These are phyloP conservation scores for Coix lacrymajobi DNA, from an alignment of 176 grass and related monocot genomes.

Conservation along the genomic window DNA sequence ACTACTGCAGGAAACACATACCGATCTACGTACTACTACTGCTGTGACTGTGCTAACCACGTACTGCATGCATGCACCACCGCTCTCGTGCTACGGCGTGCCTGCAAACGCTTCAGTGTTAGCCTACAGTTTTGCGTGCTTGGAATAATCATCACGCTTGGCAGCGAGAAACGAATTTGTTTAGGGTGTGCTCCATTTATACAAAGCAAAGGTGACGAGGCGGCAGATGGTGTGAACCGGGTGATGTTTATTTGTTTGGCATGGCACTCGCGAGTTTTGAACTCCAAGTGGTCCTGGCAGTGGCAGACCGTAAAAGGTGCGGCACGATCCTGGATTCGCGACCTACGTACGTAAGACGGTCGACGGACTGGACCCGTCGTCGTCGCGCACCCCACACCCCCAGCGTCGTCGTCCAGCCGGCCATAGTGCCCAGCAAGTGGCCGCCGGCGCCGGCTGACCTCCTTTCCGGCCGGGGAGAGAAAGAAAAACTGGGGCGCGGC, in stretches of 20 bases:
- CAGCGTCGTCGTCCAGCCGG: neutral
- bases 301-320: constrained; percentile 1
- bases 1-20: neutral
- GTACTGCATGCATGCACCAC: neutral
- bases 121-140: neutral
- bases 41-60: neutral
- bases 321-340: neutral
- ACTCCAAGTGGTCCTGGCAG: neutral
- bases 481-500: neutral
- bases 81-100: neutral
- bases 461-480: neutral
- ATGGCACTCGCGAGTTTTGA: neutral
- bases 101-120: neutral
- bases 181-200: no score
- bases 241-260: neutral
- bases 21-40: no score
- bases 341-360: neutral
- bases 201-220: neutral
- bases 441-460: neutral
- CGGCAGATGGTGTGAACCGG: neutral
- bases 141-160: no score
- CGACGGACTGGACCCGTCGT: neutral
- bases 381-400: no score
- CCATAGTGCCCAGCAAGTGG: constrained; percentile 16
- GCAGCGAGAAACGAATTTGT: no score